A percentile compares a stretch with the other conserved stretches of the same genome.
Evolutionary conservation across 441 rosid genomes (phyloP).

Genomic region (Jatropha podagrica): DNA sequence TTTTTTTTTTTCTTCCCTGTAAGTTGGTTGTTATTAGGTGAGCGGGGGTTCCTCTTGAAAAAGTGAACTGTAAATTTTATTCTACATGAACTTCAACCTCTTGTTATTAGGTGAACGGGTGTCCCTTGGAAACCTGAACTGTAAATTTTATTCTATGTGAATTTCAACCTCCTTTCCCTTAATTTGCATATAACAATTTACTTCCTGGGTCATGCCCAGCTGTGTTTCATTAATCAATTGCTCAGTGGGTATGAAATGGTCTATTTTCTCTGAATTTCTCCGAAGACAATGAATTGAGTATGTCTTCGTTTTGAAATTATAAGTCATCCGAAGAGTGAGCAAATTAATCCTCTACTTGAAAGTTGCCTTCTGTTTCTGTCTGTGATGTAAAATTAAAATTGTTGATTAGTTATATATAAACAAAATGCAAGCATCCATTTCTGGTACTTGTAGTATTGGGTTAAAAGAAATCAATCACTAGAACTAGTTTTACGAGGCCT

Average conservation of each 20-base stretch:
- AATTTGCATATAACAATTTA: no score
- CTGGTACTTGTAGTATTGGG: not conserved
- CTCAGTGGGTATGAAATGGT: not conserved
- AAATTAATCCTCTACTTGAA: not conserved
- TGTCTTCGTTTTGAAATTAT: not conserved
- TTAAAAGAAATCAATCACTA: not conserved
- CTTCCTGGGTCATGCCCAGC: not conserved
- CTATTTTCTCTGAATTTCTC: not conserved
- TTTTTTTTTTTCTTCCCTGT: not conserved
- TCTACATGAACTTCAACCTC: not conserved
- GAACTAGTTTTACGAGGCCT: constrained; percentile 2
- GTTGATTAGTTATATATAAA: not conserved
- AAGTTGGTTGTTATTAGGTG: no score
- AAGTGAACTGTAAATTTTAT: no score
- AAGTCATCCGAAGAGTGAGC: not conserved
- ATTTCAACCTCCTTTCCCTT: no score
- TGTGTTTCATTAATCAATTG: not conserved
- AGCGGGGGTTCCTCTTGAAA: no score
- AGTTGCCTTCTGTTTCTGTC: no score
- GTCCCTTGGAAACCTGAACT: no score
- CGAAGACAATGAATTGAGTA: not conserved
- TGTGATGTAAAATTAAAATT: not conserved
- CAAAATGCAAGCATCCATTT: not conserved
- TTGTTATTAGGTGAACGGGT: no score
- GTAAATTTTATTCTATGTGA: no score